Base-by-base conservation (phyloP, 768 basidiomycete genomes). In the Lentinula sp. region DNA sequence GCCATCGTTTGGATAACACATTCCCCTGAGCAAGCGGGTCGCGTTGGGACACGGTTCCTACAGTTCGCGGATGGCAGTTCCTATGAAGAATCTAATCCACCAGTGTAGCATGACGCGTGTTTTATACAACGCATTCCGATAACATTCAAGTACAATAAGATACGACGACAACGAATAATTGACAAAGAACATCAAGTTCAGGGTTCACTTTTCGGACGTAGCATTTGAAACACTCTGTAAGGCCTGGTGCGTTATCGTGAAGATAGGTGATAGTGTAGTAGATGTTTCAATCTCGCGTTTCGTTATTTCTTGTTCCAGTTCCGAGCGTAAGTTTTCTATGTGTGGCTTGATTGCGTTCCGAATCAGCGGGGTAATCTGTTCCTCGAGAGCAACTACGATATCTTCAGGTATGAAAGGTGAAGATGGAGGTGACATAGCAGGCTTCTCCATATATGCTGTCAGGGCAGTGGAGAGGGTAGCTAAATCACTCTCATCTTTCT, bases 1-100 rank as follows among this genome's bases (percentile, higher is more conserved):
- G 88, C 91, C 0, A 73, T 93, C 43, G 69, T 95, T 3, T 95
- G 93, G 93, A 91, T 95, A 62, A 95, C 93, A 0, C 93, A 94
- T 70, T 91, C 90, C 0, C 84, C 85, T 2, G 88, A 92, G 63
- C 93, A 94, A 70, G 89, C 85, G 4, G 74, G 81, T 64, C 78
- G 91, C 57, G 83, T 90, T 42, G 93, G 91, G 13, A 91, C 84
- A 1, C 76, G 89, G 62, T 88, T 86, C 66, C 69, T 90, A 23
- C 77, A 79, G 23, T 70, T 85, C 48, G 73, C 76, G 12, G 69
- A 43, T 32, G 76, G 77, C n/a, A 76, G 75, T 54, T 81, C 78
- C 57, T 65, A 71, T 57, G 82, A 83, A 65, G 78, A 79, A 33
- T 50, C 59, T 46, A 42, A 63, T 51, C 62, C 63, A 7, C 62